Evolutionary conservation across 129 eudicot species (phyloP).

Genomic region (Cynara cardunculus): DNA sequence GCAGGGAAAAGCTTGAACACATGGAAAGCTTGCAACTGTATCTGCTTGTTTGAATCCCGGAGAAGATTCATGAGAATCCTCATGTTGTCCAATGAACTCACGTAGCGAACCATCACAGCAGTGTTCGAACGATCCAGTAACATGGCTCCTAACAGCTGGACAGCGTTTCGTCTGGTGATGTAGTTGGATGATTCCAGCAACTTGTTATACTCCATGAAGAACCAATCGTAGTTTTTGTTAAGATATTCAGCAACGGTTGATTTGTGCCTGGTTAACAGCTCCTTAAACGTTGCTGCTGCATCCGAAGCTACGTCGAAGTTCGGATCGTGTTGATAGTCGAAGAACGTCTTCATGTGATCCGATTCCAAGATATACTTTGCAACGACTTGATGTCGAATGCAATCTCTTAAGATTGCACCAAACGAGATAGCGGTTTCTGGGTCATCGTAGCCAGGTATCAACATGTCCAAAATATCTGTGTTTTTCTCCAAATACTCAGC

Average conservation of each 20-base stretch:
- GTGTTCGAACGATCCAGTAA: constrained; percentile 90
- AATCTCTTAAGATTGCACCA: constrained; percentile 87
- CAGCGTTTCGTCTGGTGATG: constrained; percentile 75
- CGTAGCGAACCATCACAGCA: constrained; percentile 73
- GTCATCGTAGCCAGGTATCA: constrained; percentile 60
- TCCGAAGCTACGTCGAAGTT: constrained; percentile 89
- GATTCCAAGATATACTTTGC: constrained; percentile 86
- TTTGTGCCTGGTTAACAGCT: constrained; percentile 86
- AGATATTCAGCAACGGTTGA: constrained; percentile 90
- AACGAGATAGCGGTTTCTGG: constrained; percentile 64
- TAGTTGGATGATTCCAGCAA: constrained; percentile 67
- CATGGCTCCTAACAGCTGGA: constrained; percentile 85
- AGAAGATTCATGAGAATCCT: constrained; percentile 98
- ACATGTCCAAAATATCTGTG: constrained; percentile 38
- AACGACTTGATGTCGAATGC: constrained; percentile 77
- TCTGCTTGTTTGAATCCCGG: no score
- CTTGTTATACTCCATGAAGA: constrained; percentile 46
- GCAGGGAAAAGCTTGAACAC: constrained; percentile 62
- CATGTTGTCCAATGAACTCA: constrained; percentile 85
- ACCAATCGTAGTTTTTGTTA: constrained; percentile 80
- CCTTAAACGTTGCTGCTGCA: constrained; percentile 87
- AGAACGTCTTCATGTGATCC: constrained; percentile 80
- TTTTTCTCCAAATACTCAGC: constrained; percentile 46
- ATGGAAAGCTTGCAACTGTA: no score
- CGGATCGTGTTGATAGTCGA: constrained; percentile 65